A percentile compares a stretch with the other conserved stretches of the same genome.
Evolutionary conservation across 768 basidiomycete species (phyloP).

Genomic region (Phanerochaete carnosa): DNA sequence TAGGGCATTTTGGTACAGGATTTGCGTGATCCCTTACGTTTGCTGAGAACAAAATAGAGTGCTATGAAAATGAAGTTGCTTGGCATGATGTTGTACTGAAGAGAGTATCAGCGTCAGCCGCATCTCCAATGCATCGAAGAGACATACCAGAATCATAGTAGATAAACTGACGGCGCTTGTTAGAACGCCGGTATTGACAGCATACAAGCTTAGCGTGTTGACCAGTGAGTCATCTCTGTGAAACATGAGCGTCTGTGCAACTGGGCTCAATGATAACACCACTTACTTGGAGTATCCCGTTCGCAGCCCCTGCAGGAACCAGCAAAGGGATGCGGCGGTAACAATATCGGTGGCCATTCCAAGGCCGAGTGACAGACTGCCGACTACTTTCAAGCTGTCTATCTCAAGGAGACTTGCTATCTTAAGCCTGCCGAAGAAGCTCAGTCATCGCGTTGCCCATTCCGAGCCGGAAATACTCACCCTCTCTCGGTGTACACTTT

Average conservation of each 20-base stretch:
- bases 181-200: constrained; percentile 58
- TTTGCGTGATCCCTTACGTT: constrained; percentile 42
- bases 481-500: constrained; percentile 11
- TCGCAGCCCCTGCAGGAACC: constrained; percentile 50
- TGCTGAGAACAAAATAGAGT: constrained; percentile 63
- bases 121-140: neutral
- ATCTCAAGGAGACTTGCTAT: constrained; percentile 27
- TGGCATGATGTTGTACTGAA: constrained; percentile 55
- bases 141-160: constrained; percentile 54
- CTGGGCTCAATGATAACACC: neutral
- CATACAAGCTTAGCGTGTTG: constrained; percentile 53
- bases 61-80: constrained; percentile 57
- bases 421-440: neutral
- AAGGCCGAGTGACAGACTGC: constrained; percentile 44
- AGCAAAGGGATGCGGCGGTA: constrained; percentile 50
- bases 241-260: neutral
- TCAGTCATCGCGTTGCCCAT: neutral
- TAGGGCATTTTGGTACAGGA: neutral
- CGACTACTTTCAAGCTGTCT: constrained; percentile 44
- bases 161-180: constrained; percentile 53
- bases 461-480: neutral
- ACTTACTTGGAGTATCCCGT: constrained; percentile 45
- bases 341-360: constrained; percentile 49
- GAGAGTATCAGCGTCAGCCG: neutral
- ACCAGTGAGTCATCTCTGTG: constrained; percentile 55